Evolutionary conservation across 768 basidiomycete species (phyloP).

Genomic region (Rhizopogon rudus): DNA sequence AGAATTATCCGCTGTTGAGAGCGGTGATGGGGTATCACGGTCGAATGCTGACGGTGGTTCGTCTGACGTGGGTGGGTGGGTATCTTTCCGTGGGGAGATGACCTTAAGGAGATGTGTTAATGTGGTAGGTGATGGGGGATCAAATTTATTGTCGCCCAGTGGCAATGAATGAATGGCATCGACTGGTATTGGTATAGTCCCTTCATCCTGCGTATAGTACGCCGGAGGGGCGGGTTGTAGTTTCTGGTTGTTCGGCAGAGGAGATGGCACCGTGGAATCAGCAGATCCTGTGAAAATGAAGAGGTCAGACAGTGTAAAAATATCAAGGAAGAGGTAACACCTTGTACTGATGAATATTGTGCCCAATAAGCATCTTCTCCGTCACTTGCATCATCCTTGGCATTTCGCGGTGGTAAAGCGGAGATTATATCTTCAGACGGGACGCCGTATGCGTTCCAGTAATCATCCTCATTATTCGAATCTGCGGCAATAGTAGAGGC

Average conservation of each 20-base stretch:
- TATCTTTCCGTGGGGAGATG: constrained; percentile 21
- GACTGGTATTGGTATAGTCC: constrained; percentile 8
- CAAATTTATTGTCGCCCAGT: constrained; percentile 3
- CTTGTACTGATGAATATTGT: constrained; percentile 65
- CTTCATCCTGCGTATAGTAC: constrained; percentile 6
- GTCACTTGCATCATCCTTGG: constrained; percentile 7
- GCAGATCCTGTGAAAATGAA: constrained; percentile 47
- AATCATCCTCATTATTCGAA: constrained; percentile 42
- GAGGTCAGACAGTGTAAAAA: constrained; percentile 3
- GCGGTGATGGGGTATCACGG: constrained; percentile 8
- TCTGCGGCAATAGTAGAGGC: constrained; percentile 7
- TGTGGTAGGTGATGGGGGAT: constrained; percentile 21
- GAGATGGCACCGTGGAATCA: constrained; percentile 63
- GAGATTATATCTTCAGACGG: constrained; percentile 24
- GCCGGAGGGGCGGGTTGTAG: constrained; percentile 10
- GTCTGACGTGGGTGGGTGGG: constrained; percentile 5
- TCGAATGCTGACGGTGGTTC: constrained; percentile 4
- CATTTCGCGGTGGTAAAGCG: constrained; percentile 11
- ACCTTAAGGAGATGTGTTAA: constrained; percentile 21
- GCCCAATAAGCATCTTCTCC: constrained; percentile 74
- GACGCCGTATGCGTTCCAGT: constrained; percentile 64
- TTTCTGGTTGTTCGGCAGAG: constrained; percentile 29
- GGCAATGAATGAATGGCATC: constrained; percentile 14
- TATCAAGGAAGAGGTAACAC: constrained; percentile 30
- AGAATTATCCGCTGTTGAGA: constrained; percentile 16